Conservation (phyloP, 1,139 yeast species). For the Debaryomycetaceae sp. region DNA sequence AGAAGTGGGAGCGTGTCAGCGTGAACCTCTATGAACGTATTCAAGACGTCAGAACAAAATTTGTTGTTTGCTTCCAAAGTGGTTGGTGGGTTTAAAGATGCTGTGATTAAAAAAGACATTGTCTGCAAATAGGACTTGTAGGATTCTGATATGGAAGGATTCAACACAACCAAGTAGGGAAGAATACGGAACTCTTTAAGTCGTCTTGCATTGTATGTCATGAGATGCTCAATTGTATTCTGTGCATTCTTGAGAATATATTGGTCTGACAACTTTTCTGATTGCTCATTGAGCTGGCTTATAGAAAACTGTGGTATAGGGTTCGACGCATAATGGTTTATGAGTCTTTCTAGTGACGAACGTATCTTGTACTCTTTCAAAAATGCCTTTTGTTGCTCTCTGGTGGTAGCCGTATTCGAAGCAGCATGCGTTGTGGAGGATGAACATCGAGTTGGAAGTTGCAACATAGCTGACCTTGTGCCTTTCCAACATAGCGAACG, state of each 20-base stretch:
- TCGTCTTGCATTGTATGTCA: constrained; percentile 52
- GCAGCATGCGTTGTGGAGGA: background rate
- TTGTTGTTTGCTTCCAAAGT: constrained; percentile 51
- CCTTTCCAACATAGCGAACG: background rate
- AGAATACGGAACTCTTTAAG: constrained; percentile 64
- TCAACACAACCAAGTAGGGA: constrained; percentile 80
- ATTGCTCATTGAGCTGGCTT: constrained; percentile 39
- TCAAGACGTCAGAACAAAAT: constrained; percentile 48
- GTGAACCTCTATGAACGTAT: constrained; percentile 66
- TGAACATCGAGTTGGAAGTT: background rate
- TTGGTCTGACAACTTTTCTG: constrained; percentile 34
- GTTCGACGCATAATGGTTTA: constrained; percentile 45
- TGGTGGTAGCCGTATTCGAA: background rate
- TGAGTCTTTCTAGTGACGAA: constrained; percentile 49
- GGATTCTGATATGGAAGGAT: constrained; percentile 85
- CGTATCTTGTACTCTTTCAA: constrained; percentile 47
- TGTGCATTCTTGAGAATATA: constrained; percentile 34
- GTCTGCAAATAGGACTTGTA: constrained; percentile 72
- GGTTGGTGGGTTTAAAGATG: constrained; percentile 33
- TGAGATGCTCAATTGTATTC: constrained; percentile 42
- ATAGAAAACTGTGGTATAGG: constrained; percentile 49
- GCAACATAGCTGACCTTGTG: background rate
- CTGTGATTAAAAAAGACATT: constrained; percentile 56
- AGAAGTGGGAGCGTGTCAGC: constrained; percentile 77
- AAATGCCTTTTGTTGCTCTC: constrained; percentile 28